These are phyloP conservation scores for Fusarium subtropicale DNA, from an alignment of 2,329 filamentous ascomycete species.

Conservation along the genomic window DNA sequence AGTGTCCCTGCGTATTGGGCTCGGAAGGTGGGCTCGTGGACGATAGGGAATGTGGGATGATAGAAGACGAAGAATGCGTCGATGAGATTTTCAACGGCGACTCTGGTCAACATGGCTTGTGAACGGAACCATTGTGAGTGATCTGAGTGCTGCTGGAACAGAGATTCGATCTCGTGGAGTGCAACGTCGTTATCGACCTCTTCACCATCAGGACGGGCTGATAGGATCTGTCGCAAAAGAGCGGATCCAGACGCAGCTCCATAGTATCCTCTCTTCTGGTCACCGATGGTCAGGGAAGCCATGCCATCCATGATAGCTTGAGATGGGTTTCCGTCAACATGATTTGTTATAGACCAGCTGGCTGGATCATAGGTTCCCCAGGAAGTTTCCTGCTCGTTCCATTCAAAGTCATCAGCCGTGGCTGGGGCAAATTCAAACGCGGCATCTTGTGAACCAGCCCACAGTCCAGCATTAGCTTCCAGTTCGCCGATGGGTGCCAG, in stretches of 20 bases:
- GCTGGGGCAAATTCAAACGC: background rate
- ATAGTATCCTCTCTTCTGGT: slow-evolving; percentile 33
- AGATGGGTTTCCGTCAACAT: slow-evolving; percentile 22
- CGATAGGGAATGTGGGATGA: slow-evolving; percentile 25
- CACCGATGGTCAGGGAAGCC: slow-evolving; percentile 28
- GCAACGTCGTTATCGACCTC: slow-evolving; percentile 27
- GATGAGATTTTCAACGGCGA: slow-evolving; percentile 28
- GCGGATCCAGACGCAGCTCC: slow-evolving; percentile 32
- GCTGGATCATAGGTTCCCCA: slow-evolving; percentile 27
- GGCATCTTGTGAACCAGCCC: slow-evolving; percentile 7
- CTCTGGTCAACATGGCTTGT: slow-evolving; percentile 32
- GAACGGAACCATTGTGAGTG: slow-evolving; percentile 33
- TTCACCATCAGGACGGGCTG: slow-evolving; percentile 30
- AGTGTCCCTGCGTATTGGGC: slow-evolving; percentile 24
- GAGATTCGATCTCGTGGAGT: slow-evolving; percentile 29
- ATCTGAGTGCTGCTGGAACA: slow-evolving; percentile 31
- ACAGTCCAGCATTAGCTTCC: slow-evolving; percentile 12
- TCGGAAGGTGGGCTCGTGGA: slow-evolving; percentile 34
- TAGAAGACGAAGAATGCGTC: slow-evolving; percentile 29
- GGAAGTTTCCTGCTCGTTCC: slow-evolving; percentile 34
- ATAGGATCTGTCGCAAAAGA: slow-evolving; percentile 29
- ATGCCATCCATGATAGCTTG: slow-evolving; percentile 36
- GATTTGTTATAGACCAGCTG: slow-evolving; percentile 21
- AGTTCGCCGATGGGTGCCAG: slow-evolving; percentile 24
- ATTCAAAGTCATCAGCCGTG: slow-evolving; percentile 29